Evolutionary conservation across 2,329 filamentous ascomycete genomes (phyloP).

Genomic region (Paramyrothecium roridum): DNA sequence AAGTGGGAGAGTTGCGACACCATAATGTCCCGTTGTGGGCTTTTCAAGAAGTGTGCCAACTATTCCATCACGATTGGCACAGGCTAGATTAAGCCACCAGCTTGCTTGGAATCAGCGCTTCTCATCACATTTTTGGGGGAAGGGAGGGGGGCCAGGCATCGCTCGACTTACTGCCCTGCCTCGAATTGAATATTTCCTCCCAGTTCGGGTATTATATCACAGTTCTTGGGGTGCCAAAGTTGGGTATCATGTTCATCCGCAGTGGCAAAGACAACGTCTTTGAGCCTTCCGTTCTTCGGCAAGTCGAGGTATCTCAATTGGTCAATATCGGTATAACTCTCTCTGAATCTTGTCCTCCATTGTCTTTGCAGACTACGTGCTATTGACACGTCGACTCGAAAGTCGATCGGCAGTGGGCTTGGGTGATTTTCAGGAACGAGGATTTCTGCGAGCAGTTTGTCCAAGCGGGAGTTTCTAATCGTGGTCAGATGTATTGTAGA

Average conservation of each 20-base stretch:
- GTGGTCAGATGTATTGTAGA: conserved; percentile 34
- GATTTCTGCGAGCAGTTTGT: conserved; percentile 43
- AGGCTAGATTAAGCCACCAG: conserved; percentile 57
- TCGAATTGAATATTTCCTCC: conserved; percentile 40
- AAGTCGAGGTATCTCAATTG: conserved; percentile 35
- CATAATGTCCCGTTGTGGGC: conserved; percentile 43
- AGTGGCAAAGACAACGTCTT: conserved; percentile 36
- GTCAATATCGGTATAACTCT: conserved; percentile 43
- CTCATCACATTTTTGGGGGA: no score
- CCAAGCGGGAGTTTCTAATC: conserved; percentile 34
- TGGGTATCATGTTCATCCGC: conserved; percentile 22
- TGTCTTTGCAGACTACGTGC: conserved; percentile 36
- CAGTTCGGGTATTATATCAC: conserved; percentile 32
- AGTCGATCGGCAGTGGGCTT: conserved; percentile 20
- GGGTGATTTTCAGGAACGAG: conserved; percentile 24
- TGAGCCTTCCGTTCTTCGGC: conserved; percentile 32
- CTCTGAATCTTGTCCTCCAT: conserved; percentile 42
- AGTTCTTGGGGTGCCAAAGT: conserved; percentile 33
- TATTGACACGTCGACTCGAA: conserved; percentile 28
- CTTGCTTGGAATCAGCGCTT: conserved; percentile 27
- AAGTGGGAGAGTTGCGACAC: conserved; percentile 45
- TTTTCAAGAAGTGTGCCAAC: conserved; percentile 40
- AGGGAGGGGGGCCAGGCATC: no score
- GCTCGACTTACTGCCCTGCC: conserved; percentile 44
- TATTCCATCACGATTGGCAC: conserved; percentile 54